phyloP scores from a whole-genome alignment of 306 rosid species.

The Medicago lupulina region DNA sequence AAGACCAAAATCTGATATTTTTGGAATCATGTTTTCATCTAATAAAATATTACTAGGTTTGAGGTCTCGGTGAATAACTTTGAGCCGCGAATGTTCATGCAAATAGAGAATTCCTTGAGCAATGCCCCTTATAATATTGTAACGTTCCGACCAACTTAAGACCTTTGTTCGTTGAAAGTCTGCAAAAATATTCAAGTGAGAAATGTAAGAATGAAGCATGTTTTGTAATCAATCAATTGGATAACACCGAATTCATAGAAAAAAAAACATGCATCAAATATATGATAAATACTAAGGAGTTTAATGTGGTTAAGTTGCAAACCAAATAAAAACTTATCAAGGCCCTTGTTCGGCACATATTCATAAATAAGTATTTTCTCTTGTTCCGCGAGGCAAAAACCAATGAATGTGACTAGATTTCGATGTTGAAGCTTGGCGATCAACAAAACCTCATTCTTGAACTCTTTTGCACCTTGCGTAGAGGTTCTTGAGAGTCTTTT shows the following conservation, averaged over 20 bases:
- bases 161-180: neutral
- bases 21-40: constrained; percentile 19
- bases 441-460: constrained; percentile 18
- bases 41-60: constrained; percentile 23
- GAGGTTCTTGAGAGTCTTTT: constrained; percentile 15
- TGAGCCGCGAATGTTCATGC: constrained; percentile 22
- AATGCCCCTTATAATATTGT: constrained; percentile 12
- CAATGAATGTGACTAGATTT: constrained; percentile 6
- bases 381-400: neutral
- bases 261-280: neutral
- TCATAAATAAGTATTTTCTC: constrained; percentile 12
- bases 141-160: neutral
- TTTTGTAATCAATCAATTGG: no score
- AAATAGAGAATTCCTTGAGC: neutral
- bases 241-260: no score
- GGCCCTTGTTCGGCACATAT: neutral
- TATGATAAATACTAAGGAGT: neutral
- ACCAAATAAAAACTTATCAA: constrained; percentile 23
- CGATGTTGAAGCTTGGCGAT: constrained; percentile 22
- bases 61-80: constrained; percentile 9
- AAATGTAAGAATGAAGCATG: neutral
- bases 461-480: constrained; percentile 2
- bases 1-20: constrained; percentile 26
- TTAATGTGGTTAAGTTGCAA: neutral
- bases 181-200: neutral